A percentile compares a stretch with the other conserved stretches of the same genome.
phyloP scores from a whole-genome alignment of 2,329 filamentous ascomycete genomes.

The Chaetomium sp. region DNA sequence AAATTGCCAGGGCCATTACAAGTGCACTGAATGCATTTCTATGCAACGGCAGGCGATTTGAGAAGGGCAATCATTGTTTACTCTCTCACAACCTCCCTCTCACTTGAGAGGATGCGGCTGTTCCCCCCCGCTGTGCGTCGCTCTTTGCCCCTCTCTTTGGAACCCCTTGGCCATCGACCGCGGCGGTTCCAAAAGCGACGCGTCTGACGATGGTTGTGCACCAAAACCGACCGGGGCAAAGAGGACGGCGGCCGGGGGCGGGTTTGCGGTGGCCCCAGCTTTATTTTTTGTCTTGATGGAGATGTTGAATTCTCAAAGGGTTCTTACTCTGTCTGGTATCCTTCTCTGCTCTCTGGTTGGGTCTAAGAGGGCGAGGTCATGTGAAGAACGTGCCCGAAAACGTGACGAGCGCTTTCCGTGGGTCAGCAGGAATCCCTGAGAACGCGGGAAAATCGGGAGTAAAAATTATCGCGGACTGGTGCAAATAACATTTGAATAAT shows the following conservation, averaged over 20 bases:
- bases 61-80: too few species aligned
- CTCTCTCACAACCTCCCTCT: not conserved
- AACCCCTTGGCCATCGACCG: too few species aligned
- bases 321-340: constrained; percentile 12
- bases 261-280: constrained; percentile 1
- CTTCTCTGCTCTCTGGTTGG: constrained; percentile 10
- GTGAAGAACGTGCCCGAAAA: constrained; percentile 27
- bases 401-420: constrained; percentile 22
- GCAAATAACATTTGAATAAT: not conserved
- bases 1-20: not conserved
- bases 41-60: not conserved
- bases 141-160: too few species aligned
- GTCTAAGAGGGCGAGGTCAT: constrained; percentile 21
- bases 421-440: constrained; percentile 16
- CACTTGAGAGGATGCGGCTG: not conserved
- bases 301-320: not conserved
- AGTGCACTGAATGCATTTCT: not conserved
- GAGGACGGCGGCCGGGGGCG: not conserved
- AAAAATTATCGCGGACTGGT: constrained; percentile 11
- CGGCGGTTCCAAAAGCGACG: not conserved
- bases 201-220: not conserved
- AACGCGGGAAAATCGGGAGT: constrained; percentile 1
- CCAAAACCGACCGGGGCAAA: not conserved
- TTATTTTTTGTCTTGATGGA: constrained; percentile 1
- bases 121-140: not conserved